phyloP scores from a whole-genome alignment of 371 early-diverging fungal species.

The Mortierella sp. region DNA sequence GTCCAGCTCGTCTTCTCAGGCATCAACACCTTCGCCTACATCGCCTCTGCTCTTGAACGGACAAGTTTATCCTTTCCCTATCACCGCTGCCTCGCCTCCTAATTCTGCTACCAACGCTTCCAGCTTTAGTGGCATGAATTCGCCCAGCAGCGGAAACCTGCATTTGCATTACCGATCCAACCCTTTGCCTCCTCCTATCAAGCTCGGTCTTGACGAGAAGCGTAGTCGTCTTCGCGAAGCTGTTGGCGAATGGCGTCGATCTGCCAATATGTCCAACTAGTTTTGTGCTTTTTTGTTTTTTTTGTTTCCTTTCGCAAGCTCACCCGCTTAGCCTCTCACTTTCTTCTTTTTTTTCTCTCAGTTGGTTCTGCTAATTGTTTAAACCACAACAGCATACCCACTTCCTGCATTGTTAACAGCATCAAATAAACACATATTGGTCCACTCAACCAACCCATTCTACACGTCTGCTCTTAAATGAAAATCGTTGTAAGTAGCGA shows the following conservation, averaged over 20 bases:
- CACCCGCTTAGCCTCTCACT: too few relatives aligned
- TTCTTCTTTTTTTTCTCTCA: too few relatives aligned
- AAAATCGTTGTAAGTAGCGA: too few relatives aligned
- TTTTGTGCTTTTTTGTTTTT: too few relatives aligned
- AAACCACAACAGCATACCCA: too few relatives aligned
- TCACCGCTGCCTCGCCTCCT: background rate
- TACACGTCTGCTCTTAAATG: too few relatives aligned
- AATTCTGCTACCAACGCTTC: background rate
- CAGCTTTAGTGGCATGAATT: background rate
- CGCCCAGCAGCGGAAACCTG: background rate
- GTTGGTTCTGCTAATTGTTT: too few relatives aligned
- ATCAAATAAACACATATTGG: too few relatives aligned
- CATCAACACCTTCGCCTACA: constrained; percentile 45
- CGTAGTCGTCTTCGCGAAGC: constrained; percentile 42
- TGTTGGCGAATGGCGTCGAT: constrained; percentile 51
- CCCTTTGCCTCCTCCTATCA: constrained; percentile 35
- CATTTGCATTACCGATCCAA: constrained; percentile 32
- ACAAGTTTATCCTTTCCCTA: constrained; percentile 29
- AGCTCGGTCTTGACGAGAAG: constrained; percentile 33
- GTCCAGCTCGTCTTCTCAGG: constrained; percentile 31
- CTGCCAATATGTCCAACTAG: constrained; percentile 26
- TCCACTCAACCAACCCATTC: too few relatives aligned
- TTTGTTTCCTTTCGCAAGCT: background rate
- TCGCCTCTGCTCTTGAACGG: constrained; percentile 26
- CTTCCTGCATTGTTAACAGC: too few relatives aligned